Base-by-base conservation (phyloP, 2,329 filamentous ascomycete genomes). In the Fragosphaeria purpurea region DNA sequence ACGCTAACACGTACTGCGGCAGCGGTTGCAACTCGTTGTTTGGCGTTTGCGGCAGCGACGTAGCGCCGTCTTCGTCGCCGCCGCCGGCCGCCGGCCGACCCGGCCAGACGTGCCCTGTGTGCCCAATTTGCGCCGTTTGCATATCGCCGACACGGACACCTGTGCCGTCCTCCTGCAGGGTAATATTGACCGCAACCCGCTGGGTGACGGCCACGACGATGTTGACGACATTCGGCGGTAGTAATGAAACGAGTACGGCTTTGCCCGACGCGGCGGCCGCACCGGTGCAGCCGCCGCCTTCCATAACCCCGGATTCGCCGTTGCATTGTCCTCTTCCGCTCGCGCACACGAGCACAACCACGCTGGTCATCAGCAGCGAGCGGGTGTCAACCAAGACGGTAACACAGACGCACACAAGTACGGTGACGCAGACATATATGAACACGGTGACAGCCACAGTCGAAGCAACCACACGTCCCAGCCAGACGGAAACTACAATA, bases 1-100 rank as follows among this genome's bases (percentile, higher is more conserved):
- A 22, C 4, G 44, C 46, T 6, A 31, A 11, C n/a, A 30, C 22
- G n/a, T 47, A 54, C 52, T 54, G 52, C 46, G 52, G 49, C 22
- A n/a, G 13, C 30, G 52, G 52, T n/a, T 52, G 52, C 52, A 13
- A 54, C n/a, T 6, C 49, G 13, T 33, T 31, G 30, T 54, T 48
- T 33, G 52, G 52, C 30, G 39, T 31, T 9, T 54, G 52, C 49
- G 9, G 11, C 41, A 22, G 30, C 7, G 41, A 11, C 13, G 13
- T 5, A 43, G 41, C 22, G 35, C 35, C 7, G 35, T 12, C 13
- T 9, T 6, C 13, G 32, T 3, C 31, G 7, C 22, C 8, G 11
- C 22, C 40, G 10, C 10, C 35, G 41, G 41, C 13, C 6, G 7
- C 5, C 22, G 22, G 22, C 12, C 9, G 4, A 8, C 12, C 44